A percentile compares a stretch with the other conserved stretches of the same genome.
Evolutionary conservation across 495 filamentous ascomycete genomes (phyloP).

Genomic region (Evernia prunastri): DNA sequence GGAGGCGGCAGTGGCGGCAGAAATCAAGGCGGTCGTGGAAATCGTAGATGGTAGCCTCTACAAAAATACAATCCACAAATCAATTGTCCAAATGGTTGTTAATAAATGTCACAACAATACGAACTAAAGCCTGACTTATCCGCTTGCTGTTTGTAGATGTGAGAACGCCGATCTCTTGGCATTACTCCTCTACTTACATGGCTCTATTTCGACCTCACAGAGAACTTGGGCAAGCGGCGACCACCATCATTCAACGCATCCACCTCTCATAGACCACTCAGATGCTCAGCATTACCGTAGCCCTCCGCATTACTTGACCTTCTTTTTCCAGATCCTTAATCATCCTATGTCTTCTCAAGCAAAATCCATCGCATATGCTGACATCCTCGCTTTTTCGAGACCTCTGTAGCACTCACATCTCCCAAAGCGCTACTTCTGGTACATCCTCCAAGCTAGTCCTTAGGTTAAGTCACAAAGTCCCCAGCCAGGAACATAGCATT

Average conservation of each 20-base stretch:
- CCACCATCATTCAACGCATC: background rate
- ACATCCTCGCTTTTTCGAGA: background rate
- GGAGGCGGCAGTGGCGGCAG: slow-evolving; percentile 37
- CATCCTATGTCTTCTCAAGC: background rate
- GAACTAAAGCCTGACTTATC: background rate
- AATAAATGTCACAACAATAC: background rate
- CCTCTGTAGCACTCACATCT: background rate
- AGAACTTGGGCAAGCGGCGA: background rate
- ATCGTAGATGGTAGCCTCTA: slow-evolving; percentile 20
- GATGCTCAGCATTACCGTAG: background rate
- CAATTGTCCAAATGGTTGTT: background rate
- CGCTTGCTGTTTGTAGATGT: background rate
- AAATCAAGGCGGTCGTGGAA: slow-evolving; percentile 36
- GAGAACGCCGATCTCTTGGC: slow-evolving; percentile 2
- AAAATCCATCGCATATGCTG: background rate
- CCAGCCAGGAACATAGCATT: background rate
- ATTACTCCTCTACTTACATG: background rate
- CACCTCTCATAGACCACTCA: background rate
- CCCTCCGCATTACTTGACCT: too few relatives aligned
- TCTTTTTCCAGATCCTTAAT: background rate
- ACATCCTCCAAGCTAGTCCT: background rate
- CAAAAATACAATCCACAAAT: background rate
- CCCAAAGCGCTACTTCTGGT: background rate
- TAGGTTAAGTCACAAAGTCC: too few relatives aligned
- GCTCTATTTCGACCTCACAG: background rate